Evolutionary conservation across 345 rosid species (phyloP).

Genomic region (Pugionium cornutum): DNA sequence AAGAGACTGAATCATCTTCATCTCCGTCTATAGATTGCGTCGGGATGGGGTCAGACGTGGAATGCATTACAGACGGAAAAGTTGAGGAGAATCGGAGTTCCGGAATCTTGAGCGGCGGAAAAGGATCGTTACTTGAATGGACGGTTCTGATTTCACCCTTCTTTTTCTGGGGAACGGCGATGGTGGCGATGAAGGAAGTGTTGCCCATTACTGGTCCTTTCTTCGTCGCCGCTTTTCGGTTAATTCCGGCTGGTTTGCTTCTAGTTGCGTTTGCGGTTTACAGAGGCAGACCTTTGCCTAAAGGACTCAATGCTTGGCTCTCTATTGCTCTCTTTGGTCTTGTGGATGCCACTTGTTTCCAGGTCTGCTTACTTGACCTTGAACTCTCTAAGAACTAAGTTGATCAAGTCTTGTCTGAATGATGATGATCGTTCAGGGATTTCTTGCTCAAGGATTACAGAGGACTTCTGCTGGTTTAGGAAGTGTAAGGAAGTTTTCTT

Average conservation of each 20-base stretch:
- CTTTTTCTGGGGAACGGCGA: conserved; percentile 97
- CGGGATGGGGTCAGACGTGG: conserved; percentile 60
- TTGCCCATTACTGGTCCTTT: conserved; percentile 81
- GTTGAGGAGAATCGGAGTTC: conserved; percentile 29
- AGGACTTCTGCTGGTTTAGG: conserved; percentile 95
- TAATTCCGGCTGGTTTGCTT: conserved; percentile 81
- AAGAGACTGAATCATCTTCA: conserved; percentile 30
- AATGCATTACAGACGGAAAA: conserved; percentile 43
- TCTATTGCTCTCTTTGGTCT: conserved; percentile 81
- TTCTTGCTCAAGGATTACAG: conserved; percentile 87
- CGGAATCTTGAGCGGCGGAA: conserved; percentile 28
- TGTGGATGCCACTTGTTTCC: conserved; percentile 84
- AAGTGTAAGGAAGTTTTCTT: conserved; percentile 50
- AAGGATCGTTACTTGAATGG: conserved; percentile 48
- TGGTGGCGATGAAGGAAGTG: conserved; percentile 99
- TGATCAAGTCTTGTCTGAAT: background rate
- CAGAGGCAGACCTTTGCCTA: conserved; percentile 60
- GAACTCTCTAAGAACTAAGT: background rate
- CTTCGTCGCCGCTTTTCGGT: conserved; percentile 83
- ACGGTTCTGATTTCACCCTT: conserved; percentile 81
- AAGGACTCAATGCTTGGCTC: conserved; percentile 78
- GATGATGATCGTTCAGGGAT: conserved; percentile 56
- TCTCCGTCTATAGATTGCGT: conserved; percentile 44
- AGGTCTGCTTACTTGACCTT: conserved; percentile 44
- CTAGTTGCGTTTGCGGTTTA: conserved; percentile 70